Evolutionary conservation across 306 rosid genomes (phyloP), one percentile per base, ranked within the genome.

Genomic region (Gastrolobium bilobum): DNA sequence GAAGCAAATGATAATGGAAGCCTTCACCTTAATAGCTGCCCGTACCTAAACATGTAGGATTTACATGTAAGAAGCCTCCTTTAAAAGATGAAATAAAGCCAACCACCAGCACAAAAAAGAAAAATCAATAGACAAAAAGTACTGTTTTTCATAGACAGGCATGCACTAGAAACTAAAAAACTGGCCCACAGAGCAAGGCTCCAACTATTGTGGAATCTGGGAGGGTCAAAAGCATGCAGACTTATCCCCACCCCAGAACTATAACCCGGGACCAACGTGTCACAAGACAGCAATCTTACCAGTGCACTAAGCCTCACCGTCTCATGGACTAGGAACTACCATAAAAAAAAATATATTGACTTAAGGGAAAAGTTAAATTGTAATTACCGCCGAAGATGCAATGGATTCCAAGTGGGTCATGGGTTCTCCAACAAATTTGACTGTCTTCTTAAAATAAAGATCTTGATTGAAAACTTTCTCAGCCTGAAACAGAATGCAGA

Each of bases 381-480:
- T 67, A 60, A 75, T 69, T 86, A 94, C 98, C 86, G 98, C 99
- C 14, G 99, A 93, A 62, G 99, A 96, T 56, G 99, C 97, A 83
- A 96, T 96, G 74, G 99, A 93, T 87, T 96, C 99, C 94, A 96
- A 86, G 85, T 96, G 99, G 64, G 97, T 79, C 99, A 96, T 96
- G 14, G 99, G 99, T 73, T 96, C 99, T 84, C 98, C 98, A 68
- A 93, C 98, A 80, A 75, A 89, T 88, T 90, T 96, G 82, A 91
- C 94, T 43, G 97, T 93, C 88, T 65, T 93, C 93, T 96, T 96
- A 82, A 96, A 96, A 84, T 89, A 93, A 81, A 93, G 83, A 75
- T 96, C 99, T 84, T 96, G 99, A 82, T 96, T 93, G 87, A 91
- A 96, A 87, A 96, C 99, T 84, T 96, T 96, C 85, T 93, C 99